phyloP scores from a whole-genome alignment of 2,329 filamentous ascomycete species.

The Neurospora crassa region DNA sequence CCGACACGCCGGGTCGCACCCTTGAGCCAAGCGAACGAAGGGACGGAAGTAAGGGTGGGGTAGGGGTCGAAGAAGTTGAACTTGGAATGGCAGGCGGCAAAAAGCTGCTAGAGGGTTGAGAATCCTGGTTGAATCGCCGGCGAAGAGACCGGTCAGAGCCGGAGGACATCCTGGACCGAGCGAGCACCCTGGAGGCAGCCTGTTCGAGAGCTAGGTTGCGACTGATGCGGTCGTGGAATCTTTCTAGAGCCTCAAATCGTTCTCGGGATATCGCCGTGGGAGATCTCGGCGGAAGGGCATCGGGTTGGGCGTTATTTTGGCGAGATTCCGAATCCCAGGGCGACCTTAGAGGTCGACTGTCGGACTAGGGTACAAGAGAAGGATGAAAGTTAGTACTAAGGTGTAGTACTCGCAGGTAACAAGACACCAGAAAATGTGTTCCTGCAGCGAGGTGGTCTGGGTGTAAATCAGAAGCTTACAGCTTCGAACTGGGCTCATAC shows the following conservation, averaged over 20 bases:
- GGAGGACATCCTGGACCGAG: constrained; percentile 25
- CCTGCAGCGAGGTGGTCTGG: background rate
- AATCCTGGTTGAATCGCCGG: constrained; percentile 27
- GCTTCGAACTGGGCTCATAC: background rate
- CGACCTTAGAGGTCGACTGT: constrained; percentile 18
- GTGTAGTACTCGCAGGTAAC: background rate
- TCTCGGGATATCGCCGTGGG: constrained; percentile 26
- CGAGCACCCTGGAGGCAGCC: constrained; percentile 9
- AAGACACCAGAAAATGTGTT: background rate
- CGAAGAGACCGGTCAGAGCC: constrained; percentile 25
- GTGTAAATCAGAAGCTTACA: background rate
- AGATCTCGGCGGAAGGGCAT: constrained; percentile 13
- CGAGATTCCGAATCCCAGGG: background rate
- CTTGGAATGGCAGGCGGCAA: constrained; percentile 14
- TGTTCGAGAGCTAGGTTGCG: constrained; percentile 7
- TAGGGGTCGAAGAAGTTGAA: constrained; percentile 7
- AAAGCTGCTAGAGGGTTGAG: constrained; percentile 16
- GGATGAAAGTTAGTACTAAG: background rate
- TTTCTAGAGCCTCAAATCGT: constrained; percentile 32
- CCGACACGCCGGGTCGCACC: constrained; percentile 18
- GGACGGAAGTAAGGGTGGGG: constrained; percentile 25
- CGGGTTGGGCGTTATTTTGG: constrained; percentile 1
- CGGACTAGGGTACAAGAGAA: constrained; percentile 17
- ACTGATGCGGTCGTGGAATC: constrained; percentile 24
- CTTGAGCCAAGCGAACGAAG: constrained; percentile 26